Evolutionary conservation across 2,329 filamentous ascomycete genomes (phyloP).

Genomic region (Exophiala aquamarina): DNA sequence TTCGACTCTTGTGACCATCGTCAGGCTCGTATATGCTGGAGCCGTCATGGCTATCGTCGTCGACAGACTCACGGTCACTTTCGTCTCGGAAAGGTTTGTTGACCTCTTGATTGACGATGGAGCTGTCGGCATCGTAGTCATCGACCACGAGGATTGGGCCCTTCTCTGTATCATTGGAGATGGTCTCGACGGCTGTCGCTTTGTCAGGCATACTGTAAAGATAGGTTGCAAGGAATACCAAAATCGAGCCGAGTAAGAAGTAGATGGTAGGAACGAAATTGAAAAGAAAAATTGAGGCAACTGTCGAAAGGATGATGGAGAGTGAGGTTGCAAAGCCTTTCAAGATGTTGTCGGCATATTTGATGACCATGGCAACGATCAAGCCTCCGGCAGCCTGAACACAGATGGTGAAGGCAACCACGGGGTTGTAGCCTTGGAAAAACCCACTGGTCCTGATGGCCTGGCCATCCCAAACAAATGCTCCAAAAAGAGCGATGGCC

Average conservation of each 20-base stretch:
- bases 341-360: conserved; percentile 82
- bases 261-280: conserved; percentile 59
- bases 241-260: conserved; percentile 76
- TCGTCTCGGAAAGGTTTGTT: conserved; percentile 18
- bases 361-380: conserved; percentile 75
- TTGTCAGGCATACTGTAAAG: conserved; percentile 65
- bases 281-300: conserved; percentile 84
- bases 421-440: conserved; percentile 89
- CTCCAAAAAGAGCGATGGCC: conserved; percentile 81
- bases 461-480: conserved; percentile 81
- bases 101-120: not conserved
- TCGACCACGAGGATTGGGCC: conserved; percentile 16
- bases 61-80: conserved; percentile 31
- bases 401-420: conserved; percentile 82
- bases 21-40: conserved; percentile 14
- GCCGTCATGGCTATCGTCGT: conserved; percentile 18
- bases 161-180: conserved; percentile 14
- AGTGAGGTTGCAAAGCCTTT: conserved; percentile 93
- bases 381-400: conserved; percentile 86
- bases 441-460: conserved; percentile 82
- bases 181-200: conserved; percentile 9
- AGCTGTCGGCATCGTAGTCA: conserved; percentile 15
- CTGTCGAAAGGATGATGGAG: conserved; percentile 80
- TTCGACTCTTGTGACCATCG: conserved; percentile 19
- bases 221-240: conserved; percentile 81